Evolutionary conservation across 1,284 basidiomycete species (phyloP), one percentile per base, ranked within the genome.

Genomic region (Apiotrichum brassicae): DNA sequence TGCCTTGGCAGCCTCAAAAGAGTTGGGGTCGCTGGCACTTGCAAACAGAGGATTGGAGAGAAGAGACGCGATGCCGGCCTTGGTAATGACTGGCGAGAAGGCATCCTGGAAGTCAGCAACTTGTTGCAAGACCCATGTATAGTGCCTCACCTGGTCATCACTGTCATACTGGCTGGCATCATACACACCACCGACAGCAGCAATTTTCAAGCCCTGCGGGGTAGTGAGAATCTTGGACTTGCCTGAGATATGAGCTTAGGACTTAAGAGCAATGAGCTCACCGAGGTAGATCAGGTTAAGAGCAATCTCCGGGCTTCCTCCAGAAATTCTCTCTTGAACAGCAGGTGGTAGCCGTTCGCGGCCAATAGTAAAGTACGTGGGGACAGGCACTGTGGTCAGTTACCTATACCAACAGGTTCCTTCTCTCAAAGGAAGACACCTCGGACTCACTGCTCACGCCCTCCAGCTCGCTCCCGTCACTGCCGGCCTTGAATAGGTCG

Each of bases 281-380:
- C 91, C 87, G 39, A 95, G 76, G 25, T 90, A 79, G 60, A 87
- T 86, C 6, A 97, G 79, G 63, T 91, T 89, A 55, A 81, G 79
- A 63, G 82, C 83, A 19, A 97, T 66, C 64, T 91, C 83, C 22
- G 87, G 86, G 24, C 32, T 44, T 3, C 83, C 82, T 0, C 83
- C 84, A 59, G 81, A 79, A 58, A 88, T 84, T 64, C 82, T 85
- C 57, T 84, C 82, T 52, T 86, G 79, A 6, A 94, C 82, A 28
- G 75, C 69, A 28, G 78, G 74, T 3, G 92, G 89, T 18, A 95
- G 72, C 1, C 82, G 79, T 57, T 82, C 75, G 51, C 82, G 81
- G 23, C 89, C 93, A 69, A 89, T 82, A 79, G 89, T 91, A 57
- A 97, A 84, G 75, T 97, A 97, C 50, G 90, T 93, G 57, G 88